A percentile compares a stretch with the other conserved stretches of the same genome.
These are phyloP conservation scores for Hordeum vulgare DNA, from an alignment of 176 grass and related monocot species.

Conservation along the genomic window DNA sequence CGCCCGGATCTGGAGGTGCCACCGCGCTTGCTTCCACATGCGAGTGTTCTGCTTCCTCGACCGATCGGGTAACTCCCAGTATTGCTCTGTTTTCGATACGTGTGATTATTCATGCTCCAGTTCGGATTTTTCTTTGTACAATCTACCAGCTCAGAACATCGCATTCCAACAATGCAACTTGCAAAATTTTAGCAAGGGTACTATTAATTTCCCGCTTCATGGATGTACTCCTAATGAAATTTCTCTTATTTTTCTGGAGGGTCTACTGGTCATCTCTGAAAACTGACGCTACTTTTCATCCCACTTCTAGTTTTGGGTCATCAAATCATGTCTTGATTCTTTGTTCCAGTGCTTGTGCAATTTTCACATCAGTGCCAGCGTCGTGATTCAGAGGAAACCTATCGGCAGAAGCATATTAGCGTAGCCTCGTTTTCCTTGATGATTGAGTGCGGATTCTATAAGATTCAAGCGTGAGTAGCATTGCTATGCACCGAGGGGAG, in stretches of 20 bases:
- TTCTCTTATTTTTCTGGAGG: not conserved
- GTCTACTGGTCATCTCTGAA: no score
- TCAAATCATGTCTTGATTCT: not conserved
- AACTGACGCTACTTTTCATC: no score
- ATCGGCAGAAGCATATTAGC: not conserved
- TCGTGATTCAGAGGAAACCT: not conserved
- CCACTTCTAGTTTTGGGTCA: not conserved
- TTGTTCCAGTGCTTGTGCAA: not conserved
- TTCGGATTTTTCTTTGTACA: not conserved
- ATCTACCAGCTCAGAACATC: not conserved
- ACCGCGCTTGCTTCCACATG: slow-evolving; percentile 40
- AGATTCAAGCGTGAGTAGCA: not conserved
- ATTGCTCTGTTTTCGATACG: not conserved
- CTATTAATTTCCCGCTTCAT: not conserved
- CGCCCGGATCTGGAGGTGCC: slow-evolving; percentile 24
- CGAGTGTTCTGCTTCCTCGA: slow-evolving; percentile 65
- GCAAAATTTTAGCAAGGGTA: not conserved
- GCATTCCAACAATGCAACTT: not conserved
- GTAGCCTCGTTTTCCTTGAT: not conserved
- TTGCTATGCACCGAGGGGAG: not conserved
- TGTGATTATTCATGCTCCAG: not conserved
- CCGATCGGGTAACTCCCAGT: slow-evolving; percentile 26
- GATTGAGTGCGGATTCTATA: not conserved
- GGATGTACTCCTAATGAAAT: not conserved
- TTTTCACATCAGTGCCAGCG: not conserved